phyloP scores from a whole-genome alignment of 140 eudicot species.

The Senecio squalidus region DNA sequence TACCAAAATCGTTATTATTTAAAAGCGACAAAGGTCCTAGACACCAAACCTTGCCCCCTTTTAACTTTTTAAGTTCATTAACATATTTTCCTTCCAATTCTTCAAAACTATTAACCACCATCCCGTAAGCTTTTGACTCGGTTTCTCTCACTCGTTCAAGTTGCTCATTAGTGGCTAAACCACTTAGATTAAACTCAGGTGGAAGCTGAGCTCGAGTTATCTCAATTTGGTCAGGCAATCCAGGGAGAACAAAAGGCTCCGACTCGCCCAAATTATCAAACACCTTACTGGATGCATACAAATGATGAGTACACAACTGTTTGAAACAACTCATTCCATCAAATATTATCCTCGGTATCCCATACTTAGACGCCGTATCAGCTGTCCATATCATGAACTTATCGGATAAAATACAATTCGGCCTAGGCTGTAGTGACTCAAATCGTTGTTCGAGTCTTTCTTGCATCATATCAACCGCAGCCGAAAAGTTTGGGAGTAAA shows the following conservation, averaged over 20 bases:
- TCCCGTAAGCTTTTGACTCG: slow-evolving; percentile 12
- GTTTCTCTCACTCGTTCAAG: slow-evolving; percentile 10
- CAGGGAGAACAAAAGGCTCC: slow-evolving; percentile 42
- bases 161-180: not conserved
- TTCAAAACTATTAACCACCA: slow-evolving; percentile 36
- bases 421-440: slow-evolving; percentile 19
- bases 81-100: slow-evolving; percentile 33
- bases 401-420: slow-evolving; percentile 43
- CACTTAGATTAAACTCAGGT: slow-evolving; percentile 24
- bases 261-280: slow-evolving; percentile 21
- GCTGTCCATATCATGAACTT: slow-evolving; percentile 40
- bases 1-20: not conserved
- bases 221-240: slow-evolving; percentile 37
- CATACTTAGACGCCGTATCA: slow-evolving; percentile 32
- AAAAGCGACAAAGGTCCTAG: slow-evolving; percentile 25
- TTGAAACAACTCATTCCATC: slow-evolving; percentile 50
- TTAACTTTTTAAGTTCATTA: slow-evolving; percentile 14
- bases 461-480: slow-evolving; percentile 34
- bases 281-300: slow-evolving; percentile 27
- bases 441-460: slow-evolving; percentile 33
- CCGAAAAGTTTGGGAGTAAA: slow-evolving; percentile 32
- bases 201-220: slow-evolving; percentile 41
- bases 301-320: slow-evolving; percentile 30
- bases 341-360: slow-evolving; percentile 34
- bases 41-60: slow-evolving; percentile 34